Conservation (phyloP, 345 rosid genomes). For the Schrenkiella parvula region DNA sequence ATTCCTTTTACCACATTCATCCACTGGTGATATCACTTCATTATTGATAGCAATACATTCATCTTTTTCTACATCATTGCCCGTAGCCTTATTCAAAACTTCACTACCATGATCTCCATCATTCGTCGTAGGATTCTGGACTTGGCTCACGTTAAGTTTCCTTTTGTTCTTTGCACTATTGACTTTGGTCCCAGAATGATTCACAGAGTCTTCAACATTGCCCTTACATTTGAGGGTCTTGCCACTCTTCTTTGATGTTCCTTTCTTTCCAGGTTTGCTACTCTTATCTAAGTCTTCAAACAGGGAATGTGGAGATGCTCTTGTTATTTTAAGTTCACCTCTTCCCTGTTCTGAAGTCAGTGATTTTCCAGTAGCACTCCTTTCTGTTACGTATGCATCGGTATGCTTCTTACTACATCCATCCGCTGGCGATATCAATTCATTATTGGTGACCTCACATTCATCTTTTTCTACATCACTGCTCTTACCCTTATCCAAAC, state of each 20-base stretch:
- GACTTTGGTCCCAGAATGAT: neutral
- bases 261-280: neutral
- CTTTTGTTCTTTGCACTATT: neutral
- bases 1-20: conserved; percentile 15
- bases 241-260: neutral
- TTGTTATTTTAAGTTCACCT: neutral
- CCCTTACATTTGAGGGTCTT: neutral
- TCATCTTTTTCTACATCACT: neutral
- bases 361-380: neutral
- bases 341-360: conserved; percentile 2
- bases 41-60: neutral
- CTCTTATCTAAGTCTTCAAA: neutral
- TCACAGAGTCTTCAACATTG: neutral
- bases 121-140: neutral
- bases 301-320: neutral
- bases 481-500: neutral
- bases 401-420: conserved; percentile 12
- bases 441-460: neutral
- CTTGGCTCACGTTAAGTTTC: neutral
- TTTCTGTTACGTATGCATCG: neutral
- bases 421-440: conserved; percentile 8
- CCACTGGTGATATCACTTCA: conserved; percentile 10
- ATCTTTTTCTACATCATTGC: neutral
- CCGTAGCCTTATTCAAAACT: neutral
- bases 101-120: neutral